Evolutionary conservation across 1,139 yeast species (phyloP).

Genomic region (Suhomyces wounanorum): DNA sequence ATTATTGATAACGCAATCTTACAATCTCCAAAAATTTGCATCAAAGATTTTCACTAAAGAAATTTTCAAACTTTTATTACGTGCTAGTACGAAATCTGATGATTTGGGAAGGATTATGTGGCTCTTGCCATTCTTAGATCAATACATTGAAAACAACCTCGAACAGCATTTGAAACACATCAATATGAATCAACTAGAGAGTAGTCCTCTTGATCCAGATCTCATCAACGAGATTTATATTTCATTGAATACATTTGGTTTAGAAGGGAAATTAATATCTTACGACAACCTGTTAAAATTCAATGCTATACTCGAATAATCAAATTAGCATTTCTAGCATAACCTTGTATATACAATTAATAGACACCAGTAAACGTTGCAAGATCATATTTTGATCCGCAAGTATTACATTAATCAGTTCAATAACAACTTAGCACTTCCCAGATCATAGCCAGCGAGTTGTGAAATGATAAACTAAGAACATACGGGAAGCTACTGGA

Average conservation of each 20-base stretch:
- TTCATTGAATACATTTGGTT: conserved; percentile 18
- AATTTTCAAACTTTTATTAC: conserved; percentile 28
- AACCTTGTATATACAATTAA: not conserved
- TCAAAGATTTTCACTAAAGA: conserved; percentile 27
- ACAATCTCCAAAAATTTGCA: conserved; percentile 17
- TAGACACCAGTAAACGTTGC: not conserved
- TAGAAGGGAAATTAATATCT: conserved; percentile 20
- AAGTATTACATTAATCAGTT: too few species aligned
- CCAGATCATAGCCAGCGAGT: too few species aligned
- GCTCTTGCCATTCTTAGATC: conserved; percentile 41
- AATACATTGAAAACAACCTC: conserved; percentile 21
- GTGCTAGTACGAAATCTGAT: conserved; percentile 29
- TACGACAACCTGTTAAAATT: conserved; percentile 14
- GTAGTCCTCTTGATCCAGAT: conserved; percentile 14
- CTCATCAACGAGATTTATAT: conserved; percentile 15
- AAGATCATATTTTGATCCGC: too few species aligned
- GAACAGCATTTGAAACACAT: conserved; percentile 11
- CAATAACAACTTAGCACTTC: too few species aligned
- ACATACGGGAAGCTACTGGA: too few species aligned
- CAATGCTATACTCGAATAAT: conserved; percentile 4
- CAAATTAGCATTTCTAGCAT: not conserved
- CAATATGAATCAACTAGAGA: conserved; percentile 9
- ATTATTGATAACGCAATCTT: conserved; percentile 18
- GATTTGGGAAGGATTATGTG: conserved; percentile 44
- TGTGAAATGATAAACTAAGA: too few species aligned